Evolutionary conservation across 805 yeast species (phyloP).

Genomic region (Kregervanrija delftensis): DNA sequence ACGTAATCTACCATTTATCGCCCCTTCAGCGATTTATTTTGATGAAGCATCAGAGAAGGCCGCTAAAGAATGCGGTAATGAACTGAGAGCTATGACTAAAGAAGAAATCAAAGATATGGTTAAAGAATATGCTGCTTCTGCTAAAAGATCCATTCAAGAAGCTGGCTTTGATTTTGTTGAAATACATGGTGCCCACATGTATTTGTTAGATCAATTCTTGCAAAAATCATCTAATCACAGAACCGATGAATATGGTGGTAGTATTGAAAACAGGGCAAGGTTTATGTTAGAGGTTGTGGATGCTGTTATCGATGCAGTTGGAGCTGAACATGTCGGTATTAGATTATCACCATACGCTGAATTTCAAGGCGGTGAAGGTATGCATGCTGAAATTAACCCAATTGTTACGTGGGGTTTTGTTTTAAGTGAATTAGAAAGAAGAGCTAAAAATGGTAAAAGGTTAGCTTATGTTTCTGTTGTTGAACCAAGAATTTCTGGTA

Average conservation of each 20-base stretch:
- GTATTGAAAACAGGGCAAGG: conserved; percentile 35
- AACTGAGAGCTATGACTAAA: conserved; percentile 38
- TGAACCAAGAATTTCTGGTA: conserved; percentile 74
- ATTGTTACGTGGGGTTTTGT: conserved; percentile 32
- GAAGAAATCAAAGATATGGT: conserved; percentile 36
- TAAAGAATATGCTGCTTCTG: conserved; percentile 37
- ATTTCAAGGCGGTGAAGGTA: conserved; percentile 34
- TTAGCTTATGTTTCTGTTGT: conserved; percentile 22
- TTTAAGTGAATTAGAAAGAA: conserved; percentile 29
- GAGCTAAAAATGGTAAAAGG: conserved; percentile 19
- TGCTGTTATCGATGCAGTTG: conserved; percentile 43
- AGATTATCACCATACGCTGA: conserved; percentile 43
- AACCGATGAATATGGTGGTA: conserved; percentile 39
- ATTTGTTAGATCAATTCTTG: conserved; percentile 33
- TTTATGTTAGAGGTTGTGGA: conserved; percentile 43
- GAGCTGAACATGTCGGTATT: conserved; percentile 41
- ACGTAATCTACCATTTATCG: conserved; percentile 28
- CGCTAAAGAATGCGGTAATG: conserved; percentile 33
- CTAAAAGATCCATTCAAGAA: conserved; percentile 29
- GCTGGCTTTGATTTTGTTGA: conserved; percentile 38
- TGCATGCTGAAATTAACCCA: conserved; percentile 28
- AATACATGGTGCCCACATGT: conserved; percentile 36
- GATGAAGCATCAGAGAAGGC: conserved; percentile 28
- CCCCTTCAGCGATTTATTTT: conserved; percentile 35
- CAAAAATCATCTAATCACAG: conserved; percentile 30